Base-by-base conservation (phyloP, 176 grass and related monocot species). In the Cenchrus americanus region DNA sequence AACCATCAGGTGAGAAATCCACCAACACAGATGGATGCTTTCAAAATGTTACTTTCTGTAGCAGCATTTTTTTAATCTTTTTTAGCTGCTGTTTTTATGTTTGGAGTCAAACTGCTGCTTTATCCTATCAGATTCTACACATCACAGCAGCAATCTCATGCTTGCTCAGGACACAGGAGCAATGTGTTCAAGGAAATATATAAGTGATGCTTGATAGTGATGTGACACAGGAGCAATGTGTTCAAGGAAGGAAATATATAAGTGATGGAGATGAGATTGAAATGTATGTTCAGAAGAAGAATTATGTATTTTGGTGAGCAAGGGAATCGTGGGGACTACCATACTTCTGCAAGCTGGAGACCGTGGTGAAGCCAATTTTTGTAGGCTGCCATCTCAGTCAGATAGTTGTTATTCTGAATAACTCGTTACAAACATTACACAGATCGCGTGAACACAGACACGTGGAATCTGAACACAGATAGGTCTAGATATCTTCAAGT, bases 341-440 rank as follows among this genome's bases (percentile, higher is more conserved):
- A 79, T 96, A 86, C 52, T 77, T 72, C 80, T 73, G 84, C 40
- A 67, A 73, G 54, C 14, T 77, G 73, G 73, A 63, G 88, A 91
- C 78, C 83, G 89, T 87, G 90, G 37, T 71, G 84, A 80, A 84
- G 82, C 83, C 32, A 81, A 46, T 78, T 94, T 90, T 85, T 87
- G 73, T 80, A 73, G 82, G 23, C 82, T 76, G 67, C 62, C 87
- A 73, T 88, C 85, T 85, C 77, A 17, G 32, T 54, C 49, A 47
- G 75, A 48, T 21, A 72, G 34, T 46, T 27, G n/a, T 72, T 42
- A 55, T 47, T 22, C 43, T 78, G 63, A 88, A 65, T 46, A 8
- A 44, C 5, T 30, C 27, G 17, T 51, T 40, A 54, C 43, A 83
- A 53, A 75, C 11, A 61, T 43, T 60, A 44, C n/a, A 21, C 58